phyloP scores from a whole-genome alignment of 2,329 filamentous ascomycete species.

The Colletotrichum scovillei region DNA sequence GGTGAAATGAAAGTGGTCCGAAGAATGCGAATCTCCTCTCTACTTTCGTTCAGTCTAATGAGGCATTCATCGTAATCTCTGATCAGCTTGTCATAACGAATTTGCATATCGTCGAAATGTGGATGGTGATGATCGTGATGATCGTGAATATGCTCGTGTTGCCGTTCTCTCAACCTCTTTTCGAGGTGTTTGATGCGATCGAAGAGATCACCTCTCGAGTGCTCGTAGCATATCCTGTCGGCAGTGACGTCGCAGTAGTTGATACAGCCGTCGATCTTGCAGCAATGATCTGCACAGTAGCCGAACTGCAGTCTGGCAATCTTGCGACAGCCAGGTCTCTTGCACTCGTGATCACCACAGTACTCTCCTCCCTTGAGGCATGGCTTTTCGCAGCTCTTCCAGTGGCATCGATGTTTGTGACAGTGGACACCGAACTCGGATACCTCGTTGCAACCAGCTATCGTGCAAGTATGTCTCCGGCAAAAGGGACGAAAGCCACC shows the following conservation, averaged over 20 bases:
- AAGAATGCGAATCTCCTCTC: conserved; percentile 19
- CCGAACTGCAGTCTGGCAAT: conserved; percentile 12
- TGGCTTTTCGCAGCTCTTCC: conserved; percentile 16
- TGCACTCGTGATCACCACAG: conserved; percentile 29
- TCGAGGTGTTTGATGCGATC: conserved; percentile 24
- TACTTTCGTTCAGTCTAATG: conserved; percentile 5
- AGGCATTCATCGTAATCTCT: conserved; percentile 23
- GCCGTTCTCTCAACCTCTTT: conserved; percentile 5
- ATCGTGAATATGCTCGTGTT: neutral
- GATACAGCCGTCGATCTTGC: conserved; percentile 28
- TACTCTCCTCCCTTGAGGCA: conserved; percentile 8
- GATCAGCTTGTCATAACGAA: conserved; percentile 21
- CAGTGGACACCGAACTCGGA: conserved; percentile 12
- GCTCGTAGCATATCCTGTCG: conserved; percentile 28
- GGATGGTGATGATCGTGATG: neutral
- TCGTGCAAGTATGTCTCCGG: conserved; percentile 26
- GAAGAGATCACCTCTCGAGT: conserved; percentile 19
- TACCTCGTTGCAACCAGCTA: conserved; percentile 20
- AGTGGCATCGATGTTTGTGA: conserved; percentile 12
- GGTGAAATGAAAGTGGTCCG: conserved; percentile 20
- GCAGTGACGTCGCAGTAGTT: conserved; percentile 24
- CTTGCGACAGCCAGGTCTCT: conserved; percentile 3
- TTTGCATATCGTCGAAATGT: conserved; percentile 20
- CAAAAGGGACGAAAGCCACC: conserved; percentile 19
- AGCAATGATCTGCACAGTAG: conserved; percentile 28